Base-by-base conservation (phyloP, 148 eudicot species). In the Amaranthus cruentus region DNA sequence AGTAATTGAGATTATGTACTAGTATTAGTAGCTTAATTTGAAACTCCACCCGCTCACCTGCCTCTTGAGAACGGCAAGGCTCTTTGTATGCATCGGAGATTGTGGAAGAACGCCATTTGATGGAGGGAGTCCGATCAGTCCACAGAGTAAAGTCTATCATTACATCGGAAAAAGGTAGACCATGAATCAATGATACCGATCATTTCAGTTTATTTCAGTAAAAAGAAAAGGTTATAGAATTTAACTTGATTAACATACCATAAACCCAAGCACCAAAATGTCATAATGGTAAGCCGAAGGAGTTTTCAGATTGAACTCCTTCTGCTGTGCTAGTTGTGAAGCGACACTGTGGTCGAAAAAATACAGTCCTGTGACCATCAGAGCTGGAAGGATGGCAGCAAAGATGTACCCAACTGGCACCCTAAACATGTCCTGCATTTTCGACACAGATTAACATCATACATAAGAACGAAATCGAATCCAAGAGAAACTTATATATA, bases 31-130 rank as follows among this genome's bases (percentile, higher is more conserved):
- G 14, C 66, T 11, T 38, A 28, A 15, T 51, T 5, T 4, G 43
- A 56, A 44, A 51, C 50, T 60, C 28, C 47, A 61, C 62, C 12
- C 21, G 81, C 84, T 65, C 52, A 88, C 97, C 97, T 90, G 98
- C 66, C 79, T 90, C 83, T 88, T 88, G 58, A 93, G 93, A 56
- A 83, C 84, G 5, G 98, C 90, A 72, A 93, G 90, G 77, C 93
- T 93, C 83, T 87, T 86, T 4, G 98, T 90, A 73, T 93, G 98
- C 98, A 93, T 93, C 6, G 98, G 98, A 50, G 98, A 90, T 62
- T 93, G 98, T 21, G 98, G 98, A 55, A 93, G 93, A 61, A 93
- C 98, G 13, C 98, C 98, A 53, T 93, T 93, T 28, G 96, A 90
- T 70, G 98, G 98, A 74, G 98, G 98, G 15, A 93, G 81, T 64